Evolutionary conservation across 2,329 filamentous ascomycete genomes (phyloP).

Genomic region (Xylaria sp.): DNA sequence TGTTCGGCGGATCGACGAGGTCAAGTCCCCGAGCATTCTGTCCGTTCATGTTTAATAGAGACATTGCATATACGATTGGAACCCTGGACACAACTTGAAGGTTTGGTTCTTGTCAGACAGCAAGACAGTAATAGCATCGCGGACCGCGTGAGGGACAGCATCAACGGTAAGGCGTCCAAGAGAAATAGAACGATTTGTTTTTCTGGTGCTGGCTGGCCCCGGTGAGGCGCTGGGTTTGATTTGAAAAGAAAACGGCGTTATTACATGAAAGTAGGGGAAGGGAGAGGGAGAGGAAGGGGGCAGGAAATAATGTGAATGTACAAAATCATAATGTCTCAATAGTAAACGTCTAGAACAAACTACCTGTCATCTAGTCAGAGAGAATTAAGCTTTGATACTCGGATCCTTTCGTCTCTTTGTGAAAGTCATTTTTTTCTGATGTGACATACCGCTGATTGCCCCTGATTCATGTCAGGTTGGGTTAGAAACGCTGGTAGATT

Average conservation of each 20-base stretch:
- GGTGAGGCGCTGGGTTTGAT: not conserved
- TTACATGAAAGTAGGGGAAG: constrained; percentile 13
- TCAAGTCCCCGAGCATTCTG: not conserved
- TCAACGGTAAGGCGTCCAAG: constrained; percentile 15
- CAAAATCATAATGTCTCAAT: constrained; percentile 40
- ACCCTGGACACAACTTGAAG: constrained; percentile 26
- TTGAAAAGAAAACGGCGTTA: not conserved
- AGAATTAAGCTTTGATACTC: not conserved
- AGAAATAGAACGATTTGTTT: constrained; percentile 5
- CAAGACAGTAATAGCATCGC: constrained; percentile 7
- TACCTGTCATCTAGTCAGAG: not conserved
- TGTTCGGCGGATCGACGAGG: not conserved
- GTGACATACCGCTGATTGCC: not conserved
- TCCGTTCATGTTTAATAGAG: constrained; percentile 16
- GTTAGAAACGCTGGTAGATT: not conserved
- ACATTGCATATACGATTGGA: constrained; percentile 33
- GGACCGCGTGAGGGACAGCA: constrained; percentile 3
- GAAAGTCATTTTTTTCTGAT: not conserved
- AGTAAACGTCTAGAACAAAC: constrained; percentile 24
- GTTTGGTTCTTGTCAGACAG: constrained; percentile 1
- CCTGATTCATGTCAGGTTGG: not conserved
- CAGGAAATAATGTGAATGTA: constrained; percentile 35
- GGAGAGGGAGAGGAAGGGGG: constrained; percentile 23
- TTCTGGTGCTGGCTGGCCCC: constrained; percentile 4
- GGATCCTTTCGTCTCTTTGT: not conserved